These are phyloP conservation scores for Rutidosis leptorrhynchoides DNA, from an alignment of 129 eudicot genomes.

Conservation along the genomic window DNA sequence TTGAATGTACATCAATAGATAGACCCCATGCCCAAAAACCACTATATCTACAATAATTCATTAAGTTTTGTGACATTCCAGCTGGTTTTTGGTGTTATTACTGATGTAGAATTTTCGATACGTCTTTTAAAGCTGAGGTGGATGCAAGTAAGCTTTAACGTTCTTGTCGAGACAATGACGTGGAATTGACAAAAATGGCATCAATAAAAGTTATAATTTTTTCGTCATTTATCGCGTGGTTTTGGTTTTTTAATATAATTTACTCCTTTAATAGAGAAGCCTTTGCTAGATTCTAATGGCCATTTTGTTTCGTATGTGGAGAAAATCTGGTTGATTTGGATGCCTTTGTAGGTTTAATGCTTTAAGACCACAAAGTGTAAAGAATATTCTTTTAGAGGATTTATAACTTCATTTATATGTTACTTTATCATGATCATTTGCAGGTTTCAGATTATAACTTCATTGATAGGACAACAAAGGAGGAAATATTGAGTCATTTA, in stretches of 20 bases:
- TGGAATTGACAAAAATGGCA: constrained; percentile 20
- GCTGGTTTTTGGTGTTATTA: constrained; percentile 25
- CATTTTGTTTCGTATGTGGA: background rate
- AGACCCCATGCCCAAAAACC: constrained; percentile 18
- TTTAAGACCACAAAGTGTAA: background rate
- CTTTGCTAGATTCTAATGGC: background rate
- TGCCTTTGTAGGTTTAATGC: background rate
- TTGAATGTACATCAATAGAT: constrained; percentile 8
- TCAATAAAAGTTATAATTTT: background rate
- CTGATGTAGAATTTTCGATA: constrained; percentile 3
- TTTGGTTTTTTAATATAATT: background rate
- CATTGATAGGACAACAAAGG: background rate
- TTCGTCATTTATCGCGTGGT: background rate
- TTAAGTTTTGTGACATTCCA: constrained; percentile 22
- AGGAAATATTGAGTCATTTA: no score
- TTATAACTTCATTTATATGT: no score
- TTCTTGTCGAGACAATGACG: constrained; percentile 3
- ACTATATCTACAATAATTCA: constrained; percentile 22
- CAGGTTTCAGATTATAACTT: background rate
- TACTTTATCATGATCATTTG: background rate
- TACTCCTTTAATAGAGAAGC: background rate
- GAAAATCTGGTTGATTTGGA: background rate
- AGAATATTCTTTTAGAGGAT: no score
- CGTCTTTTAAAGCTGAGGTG: constrained; percentile 10
- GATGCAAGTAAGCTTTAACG: constrained; percentile 10